Evolutionary conservation across 2,329 filamentous ascomycete species (phyloP), one percentile per base, ranked within the genome.

Genomic region (Penicillium occitanis): DNA sequence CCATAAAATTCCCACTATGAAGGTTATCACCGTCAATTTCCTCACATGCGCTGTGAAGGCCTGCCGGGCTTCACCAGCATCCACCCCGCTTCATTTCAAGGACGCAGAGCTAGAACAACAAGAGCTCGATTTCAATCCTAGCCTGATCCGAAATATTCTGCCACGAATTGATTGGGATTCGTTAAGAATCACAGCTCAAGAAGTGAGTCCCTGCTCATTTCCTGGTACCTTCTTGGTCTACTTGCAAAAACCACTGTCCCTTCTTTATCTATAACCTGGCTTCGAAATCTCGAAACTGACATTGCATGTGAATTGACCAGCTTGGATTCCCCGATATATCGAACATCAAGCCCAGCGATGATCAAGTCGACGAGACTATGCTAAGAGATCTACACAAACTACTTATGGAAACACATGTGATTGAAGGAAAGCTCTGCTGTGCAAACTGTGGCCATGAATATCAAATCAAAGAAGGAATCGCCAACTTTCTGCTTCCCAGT

Each of bases 21-120:
- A 98, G 80, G 84, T 98, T 69, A 87, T 98, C 62, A 97, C 93
- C 68, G 89, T 96, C 74, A 98, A 98, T 81, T 99, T 99, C 80
- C 84, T 98, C 70, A 95, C 92, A 73, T 99, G 95, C 84, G 94
- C 95, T 68, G 91, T 96, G 76, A 98, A 97, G 84, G 85, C 91
- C 65, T 99, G 95, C 90, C 97, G 96, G 81, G 86, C 88, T 66
- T 89, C 90, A 37, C 84, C 90, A 5, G 82, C 86, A 62, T 92
- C 92, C 28, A 98, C 96, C 75, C 95, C 95, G 2, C 86, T 99
- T 17, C 95, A 98, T 78, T 94, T 95, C 65, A 90, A 90, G 73
- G 93, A 98, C 73, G 93, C 92, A 62, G 93, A 97, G 77, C 88
- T 99, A 28, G 93, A 93, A 71, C 88, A 93, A 73, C 86, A 91